These are phyloP conservation scores for Cucurbita maxima DNA, from an alignment of 306 rosid genomes.

Conservation along the genomic window DNA sequence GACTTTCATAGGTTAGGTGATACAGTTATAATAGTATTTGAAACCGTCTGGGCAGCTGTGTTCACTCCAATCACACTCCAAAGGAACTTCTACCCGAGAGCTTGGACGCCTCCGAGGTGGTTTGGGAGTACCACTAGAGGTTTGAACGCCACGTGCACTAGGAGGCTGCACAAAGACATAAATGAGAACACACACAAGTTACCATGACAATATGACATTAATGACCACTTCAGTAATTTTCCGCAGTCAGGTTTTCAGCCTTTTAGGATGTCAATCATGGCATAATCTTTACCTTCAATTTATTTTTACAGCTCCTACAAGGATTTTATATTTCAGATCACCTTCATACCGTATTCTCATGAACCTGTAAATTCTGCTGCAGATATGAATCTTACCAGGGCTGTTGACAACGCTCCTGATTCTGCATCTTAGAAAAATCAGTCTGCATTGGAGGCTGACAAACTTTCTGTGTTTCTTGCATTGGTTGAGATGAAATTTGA, in stretches of 20 bases:
- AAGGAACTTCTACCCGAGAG: conserved; percentile 23
- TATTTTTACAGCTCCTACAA: not conserved
- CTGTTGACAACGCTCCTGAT: conserved; percentile 27
- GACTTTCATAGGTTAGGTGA: conserved; percentile 70
- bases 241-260: not conserved
- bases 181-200: not conserved
- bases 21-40: conserved; percentile 64
- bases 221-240: not conserved
- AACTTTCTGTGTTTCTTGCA: conserved; percentile 24
- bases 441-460: conserved; percentile 31
- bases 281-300: not conserved
- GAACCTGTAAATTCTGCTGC: conserved; percentile 51
- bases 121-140: conserved; percentile 18
- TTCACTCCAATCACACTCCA: conserved; percentile 89
- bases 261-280: not conserved
- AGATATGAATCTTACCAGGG: conserved; percentile 31
- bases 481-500: conserved; percentile 28
- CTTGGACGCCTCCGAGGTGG: conserved; percentile 23
- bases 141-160: conserved; percentile 23
- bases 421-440: conserved; percentile 32
- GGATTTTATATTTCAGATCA: not conserved
- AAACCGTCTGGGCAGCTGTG: conserved; percentile 76
- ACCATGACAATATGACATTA: not conserved
- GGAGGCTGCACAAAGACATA: conserved; percentile 19
- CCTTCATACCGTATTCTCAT: conserved; percentile 19